A percentile compares a stretch with the other conserved stretches of the same genome.
Evolutionary conservation across 257 asterid species (phyloP).

Genomic region (Solanum sejunctum): DNA sequence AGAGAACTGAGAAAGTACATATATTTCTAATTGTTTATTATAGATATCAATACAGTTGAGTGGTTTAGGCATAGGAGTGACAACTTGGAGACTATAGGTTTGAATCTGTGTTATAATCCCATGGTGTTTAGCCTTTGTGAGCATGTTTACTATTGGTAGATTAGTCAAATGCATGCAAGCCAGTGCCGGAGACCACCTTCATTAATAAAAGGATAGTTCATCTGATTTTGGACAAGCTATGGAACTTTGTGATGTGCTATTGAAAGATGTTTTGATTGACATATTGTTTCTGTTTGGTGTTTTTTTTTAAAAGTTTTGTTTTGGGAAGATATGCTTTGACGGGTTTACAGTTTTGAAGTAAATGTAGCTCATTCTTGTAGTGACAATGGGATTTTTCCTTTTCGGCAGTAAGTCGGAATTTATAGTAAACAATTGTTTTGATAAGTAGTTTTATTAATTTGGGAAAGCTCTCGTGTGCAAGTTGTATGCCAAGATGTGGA

Average conservation of each 20-base stretch:
- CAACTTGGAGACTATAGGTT: not conserved
- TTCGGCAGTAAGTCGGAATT: slow-evolving; percentile 26
- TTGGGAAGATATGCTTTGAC: not conserved
- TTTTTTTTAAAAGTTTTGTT: not conserved
- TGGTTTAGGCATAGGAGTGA: not conserved
- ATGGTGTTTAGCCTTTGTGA: not conserved
- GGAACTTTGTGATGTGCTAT: not conserved
- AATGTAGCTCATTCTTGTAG: not conserved
- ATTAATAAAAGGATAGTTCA: not conserved
- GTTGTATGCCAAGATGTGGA: not conserved
- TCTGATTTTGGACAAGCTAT: not conserved
- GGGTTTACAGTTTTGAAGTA: not conserved
- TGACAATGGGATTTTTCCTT: slow-evolving; percentile 23
- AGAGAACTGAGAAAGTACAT: not conserved
- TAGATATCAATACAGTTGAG: not conserved
- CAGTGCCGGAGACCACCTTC: not conserved
- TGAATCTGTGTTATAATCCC: not conserved
- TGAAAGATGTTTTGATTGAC: not conserved
- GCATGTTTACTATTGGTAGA: not conserved
- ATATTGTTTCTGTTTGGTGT: not conserved
- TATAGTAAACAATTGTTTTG: not conserved
- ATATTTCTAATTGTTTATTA: not conserved
- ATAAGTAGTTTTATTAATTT: not conserved
- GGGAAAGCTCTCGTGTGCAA: not conserved
- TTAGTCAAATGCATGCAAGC: not conserved